phyloP scores from a whole-genome alignment of 2,329 filamentous ascomycete species.

The Rhynchosporium agropyri region DNA sequence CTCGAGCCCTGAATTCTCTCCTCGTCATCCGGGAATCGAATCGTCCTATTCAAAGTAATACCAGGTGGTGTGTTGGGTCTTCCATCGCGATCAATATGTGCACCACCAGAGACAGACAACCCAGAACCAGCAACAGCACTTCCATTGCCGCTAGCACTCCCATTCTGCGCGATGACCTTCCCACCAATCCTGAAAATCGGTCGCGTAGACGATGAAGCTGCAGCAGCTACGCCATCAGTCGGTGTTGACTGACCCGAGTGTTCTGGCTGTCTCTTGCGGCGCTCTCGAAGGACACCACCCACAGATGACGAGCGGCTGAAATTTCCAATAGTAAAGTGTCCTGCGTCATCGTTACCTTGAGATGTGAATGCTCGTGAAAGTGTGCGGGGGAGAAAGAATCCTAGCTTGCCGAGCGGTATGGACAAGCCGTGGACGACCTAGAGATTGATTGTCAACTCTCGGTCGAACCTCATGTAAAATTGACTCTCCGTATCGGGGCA shows the following conservation, averaged over 20 bases:
- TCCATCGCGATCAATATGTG: background rate
- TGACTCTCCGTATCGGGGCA: background rate
- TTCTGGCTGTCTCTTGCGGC: conserved; percentile 19
- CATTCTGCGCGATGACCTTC: conserved; percentile 29
- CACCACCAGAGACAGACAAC: background rate
- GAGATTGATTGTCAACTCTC: background rate
- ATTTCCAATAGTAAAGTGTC: conserved; percentile 27
- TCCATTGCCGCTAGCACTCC: background rate
- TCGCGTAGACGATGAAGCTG: conserved; percentile 29
- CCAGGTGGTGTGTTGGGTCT: conserved; percentile 27
- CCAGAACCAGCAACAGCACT: conserved; percentile 1
- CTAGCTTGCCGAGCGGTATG: conserved; percentile 73
- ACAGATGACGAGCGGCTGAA: conserved; percentile 18
- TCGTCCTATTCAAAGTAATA: conserved; percentile 42
- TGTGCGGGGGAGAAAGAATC: conserved; percentile 62
- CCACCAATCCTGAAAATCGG: conserved; percentile 49
- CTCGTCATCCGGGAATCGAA: conserved; percentile 51
- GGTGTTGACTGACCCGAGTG: conserved; percentile 27
- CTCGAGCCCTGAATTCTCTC: conserved; percentile 11
- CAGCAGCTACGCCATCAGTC: background rate
- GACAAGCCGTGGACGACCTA: conserved; percentile 79
- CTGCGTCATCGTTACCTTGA: conserved; percentile 27
- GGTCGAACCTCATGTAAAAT: background rate
- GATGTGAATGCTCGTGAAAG: conserved; percentile 50
- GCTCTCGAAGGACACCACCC: conserved; percentile 31